A percentile compares a stretch with the other conserved stretches of the same genome.
Evolutionary conservation across 106 monocot species (phyloP).

Genomic region (Dendrobium chrysotoxum): DNA sequence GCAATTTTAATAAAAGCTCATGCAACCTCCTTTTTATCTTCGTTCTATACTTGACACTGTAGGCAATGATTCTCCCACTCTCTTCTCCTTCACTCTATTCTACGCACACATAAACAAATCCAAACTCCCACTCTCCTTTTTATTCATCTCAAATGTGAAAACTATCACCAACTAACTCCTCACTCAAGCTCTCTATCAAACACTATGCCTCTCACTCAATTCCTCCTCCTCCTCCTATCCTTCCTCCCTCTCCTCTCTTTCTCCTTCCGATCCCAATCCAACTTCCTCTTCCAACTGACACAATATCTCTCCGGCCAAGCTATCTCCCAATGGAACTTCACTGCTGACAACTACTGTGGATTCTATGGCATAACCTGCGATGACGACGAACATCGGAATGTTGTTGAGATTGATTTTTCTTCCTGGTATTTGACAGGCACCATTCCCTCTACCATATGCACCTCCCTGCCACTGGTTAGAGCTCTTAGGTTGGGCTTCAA

Average conservation of each 20-base stretch:
- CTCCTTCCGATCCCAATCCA: constrained; percentile 25
- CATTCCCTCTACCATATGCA: constrained; percentile 60
- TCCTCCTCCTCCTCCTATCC: constrained; percentile 11
- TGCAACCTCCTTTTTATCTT: background rate
- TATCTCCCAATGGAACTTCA: constrained; percentile 41
- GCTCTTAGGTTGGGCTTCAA: constrained; percentile 44
- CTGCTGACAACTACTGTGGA: constrained; percentile 26
- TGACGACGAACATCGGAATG: background rate
- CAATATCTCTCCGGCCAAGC: constrained; percentile 39
- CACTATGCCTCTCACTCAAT: constrained; percentile 17
- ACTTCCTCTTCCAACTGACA: constrained; percentile 59
- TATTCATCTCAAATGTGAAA: too few species aligned
- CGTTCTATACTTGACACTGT: background rate
- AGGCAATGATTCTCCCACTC: background rate
- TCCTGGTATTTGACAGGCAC: constrained; percentile 44
- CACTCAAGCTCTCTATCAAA: background rate
- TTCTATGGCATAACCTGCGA: constrained; percentile 66
- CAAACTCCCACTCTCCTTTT: too few species aligned
- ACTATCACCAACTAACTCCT: too few species aligned
- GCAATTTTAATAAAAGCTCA: background rate
- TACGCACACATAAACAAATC: too few species aligned
- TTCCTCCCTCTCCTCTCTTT: background rate
- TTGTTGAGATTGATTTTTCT: constrained; percentile 54
- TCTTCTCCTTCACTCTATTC: too few species aligned
- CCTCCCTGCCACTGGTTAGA: constrained; percentile 49